Base-by-base conservation (phyloP, 2,329 filamentous ascomycete species). In the Sarocladium oryzae region DNA sequence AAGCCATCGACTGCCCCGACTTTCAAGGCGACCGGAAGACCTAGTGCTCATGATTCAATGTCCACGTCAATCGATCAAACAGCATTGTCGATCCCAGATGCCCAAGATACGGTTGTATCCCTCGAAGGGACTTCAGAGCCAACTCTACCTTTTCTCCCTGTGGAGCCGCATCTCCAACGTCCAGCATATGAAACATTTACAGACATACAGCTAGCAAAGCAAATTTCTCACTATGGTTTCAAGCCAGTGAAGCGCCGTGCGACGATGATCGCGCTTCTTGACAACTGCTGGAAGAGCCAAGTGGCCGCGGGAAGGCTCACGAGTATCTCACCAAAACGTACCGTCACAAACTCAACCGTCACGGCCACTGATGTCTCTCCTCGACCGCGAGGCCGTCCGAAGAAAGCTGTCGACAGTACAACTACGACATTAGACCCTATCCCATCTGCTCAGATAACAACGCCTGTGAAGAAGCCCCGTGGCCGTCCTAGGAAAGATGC, bases 211-310 rank as follows among this genome's bases (percentile, higher is more conserved):
- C 69, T 91, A 15, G 70, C 80, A 2, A 79, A 75, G 52, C 76
- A 85, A 59, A 69, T 91, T 40, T 69, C 76, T 4, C 71, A 73
- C 0, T 89, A 82, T 59, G 85, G 85, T 0, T 90, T 91, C 66
- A 91, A 90, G 61, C 71, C 83, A 1, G 70, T 90, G 26, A 88
- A 84, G 61, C 80, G 73, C 51, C 76, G 87, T 16, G 73, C 77
- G 46, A 80, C 81, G 8, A 89, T 88, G 84, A 82, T 91, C 54
- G 72, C 79, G 1, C 66, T 89, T 10, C 69, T 91, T 11, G 72
- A 86, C 49, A 78, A 82, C 60, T 90, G 88, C 63, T 90, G 86
- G 85, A 68, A 78, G 56, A 82, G 80, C 52, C 81, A 81, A 61
- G 67, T 75, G 18, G 58, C 61, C 11, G 32, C 43, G 7, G 43